Percentiles rank a stretch among this genome's conserved stretches.
Evolutionary conservation across 768 basidiomycete genomes (phyloP).

Genomic region (Leucosporidium creatinivorum): DNA sequence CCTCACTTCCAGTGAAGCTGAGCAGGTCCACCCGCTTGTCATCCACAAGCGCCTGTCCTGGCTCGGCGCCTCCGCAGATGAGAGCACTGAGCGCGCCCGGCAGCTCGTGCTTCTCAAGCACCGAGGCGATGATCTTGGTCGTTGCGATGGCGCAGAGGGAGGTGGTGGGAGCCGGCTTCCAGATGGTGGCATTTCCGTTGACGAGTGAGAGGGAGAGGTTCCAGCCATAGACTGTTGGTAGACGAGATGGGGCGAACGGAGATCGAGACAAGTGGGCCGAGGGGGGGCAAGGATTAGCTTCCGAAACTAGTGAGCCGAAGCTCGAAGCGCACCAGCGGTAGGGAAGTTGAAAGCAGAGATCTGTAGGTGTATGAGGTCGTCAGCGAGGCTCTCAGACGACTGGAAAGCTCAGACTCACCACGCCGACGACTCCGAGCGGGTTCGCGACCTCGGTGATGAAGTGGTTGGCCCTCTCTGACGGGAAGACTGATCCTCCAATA

Average conservation of each 20-base stretch:
- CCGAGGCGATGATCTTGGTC: constrained; percentile 69
- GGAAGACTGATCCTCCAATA: constrained; percentile 23
- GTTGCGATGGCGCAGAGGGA: constrained; percentile 54
- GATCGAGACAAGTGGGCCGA: not conserved
- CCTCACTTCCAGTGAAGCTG: constrained; percentile 91
- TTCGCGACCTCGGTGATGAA: constrained; percentile 62
- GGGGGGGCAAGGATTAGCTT: too few relatives aligned
- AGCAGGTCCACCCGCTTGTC: constrained; percentile 73
- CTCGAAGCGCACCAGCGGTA: constrained; percentile 54
- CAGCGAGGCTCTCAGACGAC: not conserved
- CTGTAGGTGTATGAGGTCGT: not conserved
- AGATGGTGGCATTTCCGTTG: constrained; percentile 84
- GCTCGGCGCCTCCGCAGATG: constrained; percentile 71
- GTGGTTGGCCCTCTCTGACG: constrained; percentile 28
- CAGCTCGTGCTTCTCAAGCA: constrained; percentile 73
- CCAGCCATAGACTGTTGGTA: constrained; percentile 48
- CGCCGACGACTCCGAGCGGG: constrained; percentile 62
- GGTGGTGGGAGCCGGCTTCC: constrained; percentile 90
- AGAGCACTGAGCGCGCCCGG: constrained; percentile 78
- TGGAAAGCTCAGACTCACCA: constrained; percentile 4
- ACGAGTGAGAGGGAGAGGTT: constrained; percentile 81
- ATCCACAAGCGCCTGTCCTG: constrained; percentile 69
- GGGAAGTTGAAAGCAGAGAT: constrained; percentile 96
- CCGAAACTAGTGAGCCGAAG: too few relatives aligned
- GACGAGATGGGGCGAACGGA: not conserved